phyloP scores from a whole-genome alignment of 768 basidiomycete genomes.

The Naganishia vaughanmartiniae region DNA sequence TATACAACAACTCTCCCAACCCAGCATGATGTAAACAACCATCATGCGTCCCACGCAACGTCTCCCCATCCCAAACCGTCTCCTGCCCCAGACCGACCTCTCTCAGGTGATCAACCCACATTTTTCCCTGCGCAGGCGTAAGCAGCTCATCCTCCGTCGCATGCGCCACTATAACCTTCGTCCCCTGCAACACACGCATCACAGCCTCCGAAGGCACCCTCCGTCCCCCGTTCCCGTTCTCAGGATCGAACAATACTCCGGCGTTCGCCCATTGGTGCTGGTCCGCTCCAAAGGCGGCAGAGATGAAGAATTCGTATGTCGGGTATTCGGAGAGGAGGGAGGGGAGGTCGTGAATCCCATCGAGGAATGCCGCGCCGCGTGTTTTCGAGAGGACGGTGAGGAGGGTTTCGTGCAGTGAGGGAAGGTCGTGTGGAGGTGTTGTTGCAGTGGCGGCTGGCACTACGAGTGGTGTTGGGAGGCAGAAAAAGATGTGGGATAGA shows the following conservation, averaged over 20 bases:
- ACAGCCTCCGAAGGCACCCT: not conserved
- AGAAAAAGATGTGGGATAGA: slow-evolving; percentile 21
- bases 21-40: slow-evolving; percentile 35
- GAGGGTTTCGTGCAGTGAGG: not conserved
- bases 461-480: slow-evolving; percentile 3
- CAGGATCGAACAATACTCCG: not conserved
- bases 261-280: not conserved
- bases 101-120: slow-evolving; percentile 31
- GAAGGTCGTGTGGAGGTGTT: not conserved
- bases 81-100: not conserved
- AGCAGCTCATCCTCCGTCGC: slow-evolving; percentile 40
- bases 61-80: slow-evolving; percentile 33
- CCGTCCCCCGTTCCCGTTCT: not conserved
- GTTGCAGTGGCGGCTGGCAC: not conserved
- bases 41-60: slow-evolving; percentile 36
- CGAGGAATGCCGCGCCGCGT: slow-evolving; percentile 32
- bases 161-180: slow-evolving; percentile 35
- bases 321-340: slow-evolving; percentile 41
- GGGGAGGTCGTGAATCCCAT: slow-evolving; percentile 41
- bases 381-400: slow-evolving; percentile 1
- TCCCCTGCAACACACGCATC: not conserved
- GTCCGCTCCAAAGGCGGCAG: slow-evolving; percentile 34
- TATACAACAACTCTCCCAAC: slow-evolving; percentile 30
- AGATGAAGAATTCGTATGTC: slow-evolving; percentile 35
- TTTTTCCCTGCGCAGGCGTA: slow-evolving; percentile 32